Evolutionary conservation across 768 basidiomycete species (phyloP).

Genomic region (Tricholoma flavovirens): DNA sequence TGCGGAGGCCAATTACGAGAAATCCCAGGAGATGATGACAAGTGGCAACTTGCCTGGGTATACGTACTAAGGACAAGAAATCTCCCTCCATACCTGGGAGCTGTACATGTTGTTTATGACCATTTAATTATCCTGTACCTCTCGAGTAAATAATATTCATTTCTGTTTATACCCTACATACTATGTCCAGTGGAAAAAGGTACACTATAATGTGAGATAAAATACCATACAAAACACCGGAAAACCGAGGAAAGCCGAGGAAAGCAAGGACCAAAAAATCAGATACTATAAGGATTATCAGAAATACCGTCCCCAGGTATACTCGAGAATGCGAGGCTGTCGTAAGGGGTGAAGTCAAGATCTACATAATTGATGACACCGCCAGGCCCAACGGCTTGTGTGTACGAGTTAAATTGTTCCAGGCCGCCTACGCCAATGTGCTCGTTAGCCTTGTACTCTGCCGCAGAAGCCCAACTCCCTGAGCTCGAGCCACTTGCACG

Average conservation of each 20-base stretch:
- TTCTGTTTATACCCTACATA: not conserved
- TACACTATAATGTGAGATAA: not conserved
- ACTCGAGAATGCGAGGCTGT: slow-evolving; percentile 4
- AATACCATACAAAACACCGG: not conserved
- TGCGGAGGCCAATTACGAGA: not conserved
- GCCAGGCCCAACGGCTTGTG: slow-evolving; percentile 5
- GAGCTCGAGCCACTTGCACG: slow-evolving; percentile 19
- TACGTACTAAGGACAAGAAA: too few relatives aligned
- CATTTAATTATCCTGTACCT: not conserved
- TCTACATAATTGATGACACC: slow-evolving; percentile 13
- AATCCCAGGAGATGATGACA: not conserved
- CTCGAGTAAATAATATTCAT: not conserved
- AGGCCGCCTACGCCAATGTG: slow-evolving; percentile 9
- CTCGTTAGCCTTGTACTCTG: slow-evolving; percentile 11
- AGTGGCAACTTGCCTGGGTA: too few relatives aligned
- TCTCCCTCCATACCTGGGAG: too few relatives aligned
- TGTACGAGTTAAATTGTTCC: slow-evolving; percentile 11
- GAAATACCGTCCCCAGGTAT: slow-evolving; percentile 1
- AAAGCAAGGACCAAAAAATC: not conserved
- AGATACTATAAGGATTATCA: slow-evolving; percentile 1
- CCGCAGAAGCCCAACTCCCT: slow-evolving; percentile 14
- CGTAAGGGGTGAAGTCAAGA: slow-evolving; percentile 11
- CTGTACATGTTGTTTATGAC: not conserved
- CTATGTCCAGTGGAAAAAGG: not conserved
- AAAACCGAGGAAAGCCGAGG: too few relatives aligned